Evolutionary conservation across 2,329 filamentous ascomycete species (phyloP), one percentile per base, ranked within the genome.

Genomic region (Zymoseptoria tritici): DNA sequence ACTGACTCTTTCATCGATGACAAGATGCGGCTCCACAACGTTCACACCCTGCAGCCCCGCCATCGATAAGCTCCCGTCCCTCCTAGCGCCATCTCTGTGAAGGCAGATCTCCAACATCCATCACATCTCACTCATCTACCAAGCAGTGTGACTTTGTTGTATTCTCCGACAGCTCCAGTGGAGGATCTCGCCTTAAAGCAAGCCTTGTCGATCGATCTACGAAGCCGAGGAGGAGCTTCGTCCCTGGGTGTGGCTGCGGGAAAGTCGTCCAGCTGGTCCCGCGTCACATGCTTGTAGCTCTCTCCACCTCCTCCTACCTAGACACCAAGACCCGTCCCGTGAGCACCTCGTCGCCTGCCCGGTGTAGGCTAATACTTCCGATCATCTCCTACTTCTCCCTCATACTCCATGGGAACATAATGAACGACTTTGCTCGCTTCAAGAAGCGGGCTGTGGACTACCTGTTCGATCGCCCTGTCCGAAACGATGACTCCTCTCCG

Each of bases 401-500:
- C n/a, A 8, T 22, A n/a, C 49, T 46, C 42, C 46, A 42, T 46
- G 53, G 20, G 31, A 55, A 21, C 51, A 70, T 61, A 67, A 86
- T 88, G 85, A 84, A 89, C 58, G 90, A 96, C 70, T 79, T 95
- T 61, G 84, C 89, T 67, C 87, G 89, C 67, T 85, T 87, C 71
- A 76, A 77, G 69, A 89, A 90, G 75, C 88, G 89, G 64, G 85
- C 97, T 68, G 87, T 97, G 61, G 89, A 93, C 76, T 91, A 90
- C 77, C 87, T 97, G 71, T 96, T 91, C 88, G 92, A 97, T 68
- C 91, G 91, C 0, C 86, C 92, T 64, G 92, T 91, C 5, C 85
- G 83, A 63, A 96, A 97, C 76, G 86, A 96, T 72, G 80, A 85
- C 59, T 81, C 86, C 63, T 80, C 84, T 36, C 85, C 89, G 11